Evolutionary conservation across 805 yeast genomes (phyloP).

Genomic region (Yarrowia deformans): DNA sequence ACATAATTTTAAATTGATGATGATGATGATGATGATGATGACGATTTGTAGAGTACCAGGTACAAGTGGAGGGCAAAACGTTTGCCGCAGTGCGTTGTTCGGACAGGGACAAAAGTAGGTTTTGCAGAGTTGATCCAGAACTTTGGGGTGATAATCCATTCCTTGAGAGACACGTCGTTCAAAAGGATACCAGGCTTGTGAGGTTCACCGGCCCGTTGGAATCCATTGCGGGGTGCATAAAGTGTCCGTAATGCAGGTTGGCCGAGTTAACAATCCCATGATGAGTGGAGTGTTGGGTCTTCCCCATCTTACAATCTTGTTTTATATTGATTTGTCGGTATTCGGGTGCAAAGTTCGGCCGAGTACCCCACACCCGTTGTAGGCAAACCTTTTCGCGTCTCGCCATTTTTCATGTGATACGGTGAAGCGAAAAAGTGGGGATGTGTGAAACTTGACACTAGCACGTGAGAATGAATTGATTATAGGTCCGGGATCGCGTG

Average conservation of each 20-base stretch:
- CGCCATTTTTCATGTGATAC: slow-evolving; percentile 22
- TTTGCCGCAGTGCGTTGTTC: too few relatives aligned
- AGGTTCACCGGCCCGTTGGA: neutral
- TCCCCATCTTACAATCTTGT: slow-evolving; percentile 30
- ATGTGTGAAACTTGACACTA: slow-evolving; percentile 10
- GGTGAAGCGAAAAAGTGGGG: slow-evolving; percentile 4
- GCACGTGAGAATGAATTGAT: neutral
- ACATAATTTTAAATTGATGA: slow-evolving; percentile 10
- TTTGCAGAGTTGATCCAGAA: slow-evolving; percentile 9
- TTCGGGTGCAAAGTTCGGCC: slow-evolving; percentile 34
- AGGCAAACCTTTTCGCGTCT: slow-evolving; percentile 7
- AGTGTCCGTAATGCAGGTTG: neutral
- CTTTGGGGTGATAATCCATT: neutral
- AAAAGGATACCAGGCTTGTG: neutral
- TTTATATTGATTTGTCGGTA: slow-evolving; percentile 37
- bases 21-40: slow-evolving; percentile 20
- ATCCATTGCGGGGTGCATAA: slow-evolving; percentile 6
- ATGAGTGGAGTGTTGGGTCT: slow-evolving; percentile 2
- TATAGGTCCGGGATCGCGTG: neutral
- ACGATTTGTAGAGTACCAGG: too few relatives aligned
- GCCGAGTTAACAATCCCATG: neutral
- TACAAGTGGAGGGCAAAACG: too few relatives aligned
- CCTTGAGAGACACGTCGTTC: neutral
- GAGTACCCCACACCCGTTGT: slow-evolving; percentile 37
- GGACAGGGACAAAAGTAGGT: slow-evolving; percentile 1